Percentiles rank a stretch among this genome's conserved stretches.
Evolutionary conservation across 441 rosid genomes (phyloP).

Genomic region (Dalechampia spathulata): DNA sequence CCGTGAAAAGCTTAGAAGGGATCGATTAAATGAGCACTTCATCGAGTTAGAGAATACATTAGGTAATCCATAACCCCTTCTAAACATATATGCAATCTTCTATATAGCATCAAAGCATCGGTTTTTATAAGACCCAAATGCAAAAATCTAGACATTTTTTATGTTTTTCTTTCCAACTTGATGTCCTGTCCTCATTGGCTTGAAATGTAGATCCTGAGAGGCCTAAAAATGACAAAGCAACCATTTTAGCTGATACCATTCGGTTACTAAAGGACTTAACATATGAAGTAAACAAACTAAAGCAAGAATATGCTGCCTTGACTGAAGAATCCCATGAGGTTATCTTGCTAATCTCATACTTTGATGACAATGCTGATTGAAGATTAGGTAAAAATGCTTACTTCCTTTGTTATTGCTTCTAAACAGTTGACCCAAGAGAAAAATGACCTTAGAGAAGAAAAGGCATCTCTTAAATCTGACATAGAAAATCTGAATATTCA

Average conservation of each 20-base stretch:
- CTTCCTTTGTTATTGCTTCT: slow-evolving; percentile 1
- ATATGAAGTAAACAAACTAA: slow-evolving; percentile 65
- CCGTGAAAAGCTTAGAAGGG: slow-evolving; percentile 82
- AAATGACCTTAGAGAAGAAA: slow-evolving; percentile 81
- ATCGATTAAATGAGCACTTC: slow-evolving; percentile 75
- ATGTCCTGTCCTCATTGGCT: too few relatives aligned
- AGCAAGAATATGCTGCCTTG: slow-evolving; percentile 51
- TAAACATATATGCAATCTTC: neutral
- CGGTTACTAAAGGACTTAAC: slow-evolving; percentile 81
- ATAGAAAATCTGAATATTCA: slow-evolving; percentile 63
- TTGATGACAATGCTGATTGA: neutral
- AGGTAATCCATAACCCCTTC: slow-evolving; percentile 33
- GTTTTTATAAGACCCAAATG: too few relatives aligned
- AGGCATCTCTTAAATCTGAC: slow-evolving; percentile 64
- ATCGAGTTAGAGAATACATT: slow-evolving; percentile 60
- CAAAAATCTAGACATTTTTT: too few relatives aligned
- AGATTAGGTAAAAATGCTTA: neutral
- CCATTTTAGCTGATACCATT: slow-evolving; percentile 65
- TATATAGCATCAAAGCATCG: too few relatives aligned
- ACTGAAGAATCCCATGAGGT: slow-evolving; percentile 90
- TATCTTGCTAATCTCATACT: neutral
- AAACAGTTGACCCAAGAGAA: slow-evolving; percentile 80
- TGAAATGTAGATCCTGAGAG: slow-evolving; percentile 66
- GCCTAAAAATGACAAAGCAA: slow-evolving; percentile 84
- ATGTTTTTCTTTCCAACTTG: too few relatives aligned